Percentiles rank a stretch among this genome's conserved stretches.
These are phyloP conservation scores for Ceraceosorus guamensis DNA, from an alignment of 1,284 basidiomycete genomes.

Conservation along the genomic window DNA sequence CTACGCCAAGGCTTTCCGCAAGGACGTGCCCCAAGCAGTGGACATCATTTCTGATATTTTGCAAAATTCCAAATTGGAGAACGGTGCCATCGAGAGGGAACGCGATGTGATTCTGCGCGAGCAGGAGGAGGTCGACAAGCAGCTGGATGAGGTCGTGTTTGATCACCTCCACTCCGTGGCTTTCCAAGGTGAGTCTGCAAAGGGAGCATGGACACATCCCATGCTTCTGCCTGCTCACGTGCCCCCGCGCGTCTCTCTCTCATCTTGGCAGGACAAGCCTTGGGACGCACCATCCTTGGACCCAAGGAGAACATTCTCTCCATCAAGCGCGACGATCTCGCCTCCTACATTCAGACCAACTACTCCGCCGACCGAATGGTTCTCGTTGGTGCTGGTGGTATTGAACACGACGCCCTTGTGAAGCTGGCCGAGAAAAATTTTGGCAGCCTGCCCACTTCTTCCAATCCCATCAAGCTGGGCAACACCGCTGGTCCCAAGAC, in stretches of 20 bases:
- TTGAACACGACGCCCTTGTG: conserved; percentile 86
- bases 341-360: conserved; percentile 90
- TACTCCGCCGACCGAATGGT: conserved; percentile 99
- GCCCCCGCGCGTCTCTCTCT: background rate
- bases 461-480: conserved; percentile 82
- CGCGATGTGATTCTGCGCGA: conserved; percentile 94
- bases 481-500: conserved; percentile 54
- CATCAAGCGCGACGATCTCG: conserved; percentile 83
- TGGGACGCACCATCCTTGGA: conserved; percentile 95
- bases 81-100: conserved; percentile 82
- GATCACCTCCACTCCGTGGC: conserved; percentile 95
- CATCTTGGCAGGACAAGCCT: conserved; percentile 64
- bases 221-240: background rate
- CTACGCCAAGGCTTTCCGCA: conserved; percentile 97
- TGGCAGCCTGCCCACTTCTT: conserved; percentile 74
- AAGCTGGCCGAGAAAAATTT: conserved; percentile 93
- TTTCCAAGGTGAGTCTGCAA: conserved; percentile 67
- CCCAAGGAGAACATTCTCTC: conserved; percentile 94
- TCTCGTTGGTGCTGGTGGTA: conserved; percentile 90
- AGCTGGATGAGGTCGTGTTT: conserved; percentile 95
- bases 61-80: conserved; percentile 92
- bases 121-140: conserved; percentile 98
- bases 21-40: conserved; percentile 84
- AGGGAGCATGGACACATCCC: background rate
- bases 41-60: conserved; percentile 98